phyloP scores from a whole-genome alignment of 345 rosid species.

The Arabidopsis thaliana region TAIR10.1 NC_003070.9:1846001-1846500 shows the following conservation, averaged over 20 bases:
- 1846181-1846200: conserved; percentile 19
- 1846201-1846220: conserved; percentile 16
- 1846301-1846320: background rate
- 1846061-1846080: conserved; percentile 46
- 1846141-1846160: conserved; percentile 35
- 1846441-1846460: background rate
- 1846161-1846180: conserved; percentile 20
- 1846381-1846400: background rate
- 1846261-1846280: background rate
- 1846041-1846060: conserved; percentile 45
- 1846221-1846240: conserved; percentile 25
- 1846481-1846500: background rate
- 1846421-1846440: no score
- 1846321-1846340: background rate
- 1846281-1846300: conserved; percentile 18
- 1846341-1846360: background rate
- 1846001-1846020: conserved; percentile 46
- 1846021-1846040: conserved; percentile 46
- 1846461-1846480: background rate
- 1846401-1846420: no score
- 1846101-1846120: conserved; percentile 12
- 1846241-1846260: conserved; percentile 15
- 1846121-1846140: conserved; percentile 18
- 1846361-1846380: background rate
- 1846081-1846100: conserved; percentile 31